Evolutionary conservation across 352 stramenopile genomes (phyloP), one percentile per base, ranked within the genome.

Genomic region (Globisporangium okanoganense): DNA sequence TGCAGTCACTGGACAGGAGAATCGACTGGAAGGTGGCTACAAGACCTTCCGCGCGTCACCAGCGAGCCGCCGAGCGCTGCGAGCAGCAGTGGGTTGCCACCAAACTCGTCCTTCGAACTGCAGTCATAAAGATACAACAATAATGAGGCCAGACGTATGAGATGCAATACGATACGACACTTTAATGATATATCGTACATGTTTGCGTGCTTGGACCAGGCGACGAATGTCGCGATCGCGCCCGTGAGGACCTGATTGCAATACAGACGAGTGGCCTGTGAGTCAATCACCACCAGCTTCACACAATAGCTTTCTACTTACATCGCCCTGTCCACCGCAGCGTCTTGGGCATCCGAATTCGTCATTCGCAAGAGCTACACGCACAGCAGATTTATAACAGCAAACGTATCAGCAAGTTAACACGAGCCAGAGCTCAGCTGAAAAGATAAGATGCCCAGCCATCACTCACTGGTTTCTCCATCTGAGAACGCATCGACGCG

Each of bases 301-400:
- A 18, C 6, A 4, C 9, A 25, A n/a, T 9, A n/a, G 3, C 71
- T 2, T 8, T 38, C 3, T 27, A 40, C 72, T 36, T 74, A 98
- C 85, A 64, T 98, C 93, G 60, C 93, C 93, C 69, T 98, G 87
- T 20, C 93, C 93, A 33, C 93, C 93, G 52, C 90, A 98, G 2
- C 93, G 84, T 20, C 92, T 75, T 16, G 88, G 80, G n/a, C 79
- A 89, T 4, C 88, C 85, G 50, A 83, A 83, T 35, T 87, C 73
- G 31, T 77, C 65, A 50, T 80, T 88, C n/a, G 70, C 69, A 22
- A 95, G n/a, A 40, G 57, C 25, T 29, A 27, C 58, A 45, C 3
- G 12, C 14, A 36, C 8, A 25, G n/a, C n/a, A n/a, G n/a, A n/a
- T n/a, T n/a, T n/a, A n/a, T n/a, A n/a, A n/a, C n/a, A n/a, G n/a